Conservation (phyloP, 345 rosid species). For the Nephelium lappaceum region DNA sequence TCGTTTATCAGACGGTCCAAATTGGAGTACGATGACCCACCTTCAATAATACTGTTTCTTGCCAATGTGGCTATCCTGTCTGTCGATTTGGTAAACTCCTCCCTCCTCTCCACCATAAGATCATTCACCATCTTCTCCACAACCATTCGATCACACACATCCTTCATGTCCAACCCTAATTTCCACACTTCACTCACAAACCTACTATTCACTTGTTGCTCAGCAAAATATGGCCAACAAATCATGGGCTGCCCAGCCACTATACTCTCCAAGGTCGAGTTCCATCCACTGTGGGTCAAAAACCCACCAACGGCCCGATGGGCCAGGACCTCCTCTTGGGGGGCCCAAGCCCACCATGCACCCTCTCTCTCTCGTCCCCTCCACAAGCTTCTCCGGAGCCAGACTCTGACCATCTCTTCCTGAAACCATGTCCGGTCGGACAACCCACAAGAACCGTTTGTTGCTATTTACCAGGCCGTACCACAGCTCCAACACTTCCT, state of each 20-base stretch:
- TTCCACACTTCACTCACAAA: conserved; percentile 59
- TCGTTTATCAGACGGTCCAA: conserved; percentile 39
- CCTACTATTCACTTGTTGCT: conserved; percentile 65
- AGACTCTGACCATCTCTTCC: conserved; percentile 1
- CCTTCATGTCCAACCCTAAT: conserved; percentile 75
- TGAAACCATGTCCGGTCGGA: conserved; percentile 26
- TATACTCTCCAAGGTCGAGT: conserved; percentile 74
- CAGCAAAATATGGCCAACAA: conserved; percentile 66
- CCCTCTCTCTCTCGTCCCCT: conserved; percentile 36
- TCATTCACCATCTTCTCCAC: conserved; percentile 57
- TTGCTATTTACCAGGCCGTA: conserved; percentile 42
- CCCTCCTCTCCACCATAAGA: conserved; percentile 38
- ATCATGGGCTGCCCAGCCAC: conserved; percentile 69
- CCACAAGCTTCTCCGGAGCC: conserved; percentile 29
- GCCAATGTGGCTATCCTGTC: conserved; percentile 33
- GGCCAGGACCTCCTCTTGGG: conserved; percentile 43
- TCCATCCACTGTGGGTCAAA: conserved; percentile 77
- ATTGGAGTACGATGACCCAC: conserved; percentile 43
- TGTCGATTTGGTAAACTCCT: conserved; percentile 32
- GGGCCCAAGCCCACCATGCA: conserved; percentile 51
- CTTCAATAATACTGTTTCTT: conserved; percentile 27
- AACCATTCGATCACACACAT: conserved; percentile 44
- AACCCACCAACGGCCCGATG: conserved; percentile 65
- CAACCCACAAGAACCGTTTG: conserved; percentile 54
- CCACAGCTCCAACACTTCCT: conserved; percentile 52